These are phyloP conservation scores for Didymella glomerata DNA, from an alignment of 2,329 filamentous ascomycete species.

Conservation along the genomic window DNA sequence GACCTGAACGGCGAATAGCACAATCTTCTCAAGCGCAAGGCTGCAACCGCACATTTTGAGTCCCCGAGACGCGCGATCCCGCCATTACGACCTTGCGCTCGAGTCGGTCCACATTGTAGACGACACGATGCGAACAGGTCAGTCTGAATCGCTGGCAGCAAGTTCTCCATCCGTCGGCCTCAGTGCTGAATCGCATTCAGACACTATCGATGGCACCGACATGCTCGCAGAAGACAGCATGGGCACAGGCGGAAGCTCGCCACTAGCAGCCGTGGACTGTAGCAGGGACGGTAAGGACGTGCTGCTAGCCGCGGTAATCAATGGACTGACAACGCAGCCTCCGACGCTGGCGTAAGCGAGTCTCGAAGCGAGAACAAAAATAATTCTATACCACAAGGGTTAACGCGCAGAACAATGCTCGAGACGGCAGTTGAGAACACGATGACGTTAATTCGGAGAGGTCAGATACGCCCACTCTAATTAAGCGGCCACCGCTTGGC, in stretches of 20 bases:
- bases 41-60: constrained; percentile 1
- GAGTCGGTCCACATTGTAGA: not conserved
- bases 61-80: not conserved
- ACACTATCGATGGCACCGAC: not conserved
- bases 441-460: not conserved
- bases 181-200: not conserved
- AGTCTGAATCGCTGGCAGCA: not conserved
- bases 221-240: not conserved
- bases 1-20: not conserved
- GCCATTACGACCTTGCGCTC: not conserved
- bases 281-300: not conserved
- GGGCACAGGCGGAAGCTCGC: not conserved
- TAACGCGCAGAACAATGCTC: not conserved
- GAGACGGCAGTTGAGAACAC: not conserved
- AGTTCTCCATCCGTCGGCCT: not conserved
- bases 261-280: not conserved
- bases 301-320: not conserved
- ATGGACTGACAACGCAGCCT: not conserved
- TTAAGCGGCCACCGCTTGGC: not conserved
- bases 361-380: too few species aligned
- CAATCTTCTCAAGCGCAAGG: not conserved
- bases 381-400: too few species aligned
- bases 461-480: not conserved
- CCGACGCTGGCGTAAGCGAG: too few species aligned
- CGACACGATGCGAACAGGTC: not conserved